phyloP scores from a whole-genome alignment of 2,329 filamentous ascomycete species.

The Colletotrichum musae region DNA sequence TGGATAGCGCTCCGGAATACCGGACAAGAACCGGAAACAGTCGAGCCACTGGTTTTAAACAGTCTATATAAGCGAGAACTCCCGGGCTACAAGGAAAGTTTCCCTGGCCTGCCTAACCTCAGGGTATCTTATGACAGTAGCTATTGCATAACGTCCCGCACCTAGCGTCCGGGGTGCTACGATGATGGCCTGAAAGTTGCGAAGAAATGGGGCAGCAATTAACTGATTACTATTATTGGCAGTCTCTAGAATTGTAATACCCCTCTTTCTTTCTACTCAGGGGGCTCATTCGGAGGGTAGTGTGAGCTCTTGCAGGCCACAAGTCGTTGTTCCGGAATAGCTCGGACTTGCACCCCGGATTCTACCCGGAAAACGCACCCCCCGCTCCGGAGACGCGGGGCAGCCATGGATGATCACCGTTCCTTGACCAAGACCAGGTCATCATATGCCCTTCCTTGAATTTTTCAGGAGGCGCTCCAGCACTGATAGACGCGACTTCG shows the following conservation, averaged over 20 bases:
- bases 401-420: not conserved
- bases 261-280: not conserved
- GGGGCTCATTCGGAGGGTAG: not conserved
- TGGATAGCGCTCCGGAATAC: not conserved
- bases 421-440: not conserved
- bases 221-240: not conserved
- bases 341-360: conserved; percentile 22
- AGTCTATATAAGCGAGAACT: no score
- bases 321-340: conserved; percentile 12
- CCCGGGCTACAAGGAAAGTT: not conserved
- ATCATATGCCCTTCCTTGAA: not conserved
- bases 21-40: conserved; percentile 15
- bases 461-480: not conserved
- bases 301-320: not conserved
- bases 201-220: not conserved
- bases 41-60: no score
- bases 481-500: conserved; percentile 22
- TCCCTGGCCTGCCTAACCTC: not conserved
- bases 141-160: not conserved
- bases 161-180: not conserved
- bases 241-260: no score
- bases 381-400: not conserved
- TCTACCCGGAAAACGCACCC: conserved; percentile 11
- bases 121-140: not conserved
- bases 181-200: not conserved